These are phyloP conservation scores for Aspergillus sojae DNA, from an alignment of 2,329 filamentous ascomycete genomes.

Conservation along the genomic window DNA sequence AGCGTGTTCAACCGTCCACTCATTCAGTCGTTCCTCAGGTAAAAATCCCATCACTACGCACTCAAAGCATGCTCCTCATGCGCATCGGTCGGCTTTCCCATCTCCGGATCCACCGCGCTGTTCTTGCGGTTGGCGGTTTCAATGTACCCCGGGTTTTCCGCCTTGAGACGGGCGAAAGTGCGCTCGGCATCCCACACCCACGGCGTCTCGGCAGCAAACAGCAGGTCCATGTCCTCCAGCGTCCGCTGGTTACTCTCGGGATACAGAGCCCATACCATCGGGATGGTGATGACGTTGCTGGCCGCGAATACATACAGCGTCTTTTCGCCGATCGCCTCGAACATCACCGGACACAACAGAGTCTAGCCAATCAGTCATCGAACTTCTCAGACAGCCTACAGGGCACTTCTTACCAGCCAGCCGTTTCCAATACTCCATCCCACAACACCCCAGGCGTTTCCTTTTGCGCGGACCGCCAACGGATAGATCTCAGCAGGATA, in stretches of 20 bases:
- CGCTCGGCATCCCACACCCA: slow-evolving; percentile 73
- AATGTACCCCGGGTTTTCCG: slow-evolving; percentile 58
- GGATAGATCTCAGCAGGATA: slow-evolving; percentile 77
- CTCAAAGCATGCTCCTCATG: neutral
- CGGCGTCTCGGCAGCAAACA: slow-evolving; percentile 68
- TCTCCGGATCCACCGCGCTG: slow-evolving; percentile 36
- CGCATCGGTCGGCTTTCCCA: slow-evolving; percentile 22
- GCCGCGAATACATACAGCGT: slow-evolving; percentile 74
- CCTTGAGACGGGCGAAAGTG: slow-evolving; percentile 64
- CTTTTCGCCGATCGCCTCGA: slow-evolving; percentile 66
- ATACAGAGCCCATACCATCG: slow-evolving; percentile 73
- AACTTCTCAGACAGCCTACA: slow-evolving; percentile 3
- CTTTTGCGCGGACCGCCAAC: slow-evolving; percentile 69
- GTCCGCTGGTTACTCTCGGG: slow-evolving; percentile 75
- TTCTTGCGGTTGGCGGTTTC: slow-evolving; percentile 40
- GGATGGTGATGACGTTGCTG: slow-evolving; percentile 66
- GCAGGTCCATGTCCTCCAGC: slow-evolving; percentile 73
- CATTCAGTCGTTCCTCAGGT: neutral
- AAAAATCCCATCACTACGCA: neutral
- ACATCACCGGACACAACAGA: slow-evolving; percentile 63
- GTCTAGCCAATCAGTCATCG: slow-evolving; percentile 27
- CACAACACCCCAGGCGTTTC: slow-evolving; percentile 75
- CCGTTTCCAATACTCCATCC: slow-evolving; percentile 78
- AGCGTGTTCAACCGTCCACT: neutral
- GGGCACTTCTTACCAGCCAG: slow-evolving; percentile 52